phyloP scores from a whole-genome alignment of 257 asterid genomes.

The Gentiana dahurica region DNA sequence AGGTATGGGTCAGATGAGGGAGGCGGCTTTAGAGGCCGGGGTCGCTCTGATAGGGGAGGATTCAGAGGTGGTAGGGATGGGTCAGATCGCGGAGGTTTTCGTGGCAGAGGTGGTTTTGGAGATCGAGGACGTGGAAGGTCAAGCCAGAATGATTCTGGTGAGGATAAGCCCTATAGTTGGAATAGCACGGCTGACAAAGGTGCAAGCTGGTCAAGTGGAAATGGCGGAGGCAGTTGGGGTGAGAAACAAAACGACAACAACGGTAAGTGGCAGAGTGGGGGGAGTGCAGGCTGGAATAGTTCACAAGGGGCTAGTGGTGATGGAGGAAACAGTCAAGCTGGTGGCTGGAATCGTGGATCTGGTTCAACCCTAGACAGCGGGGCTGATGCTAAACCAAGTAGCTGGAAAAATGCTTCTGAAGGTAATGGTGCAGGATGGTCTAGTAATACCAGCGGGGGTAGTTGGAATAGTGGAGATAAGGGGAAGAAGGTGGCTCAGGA shows the following conservation, averaged over 20 bases:
- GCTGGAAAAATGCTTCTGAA: conserved; percentile 2
- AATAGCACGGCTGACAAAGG: conserved; percentile 3
- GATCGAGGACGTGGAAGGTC: conserved; percentile 36
- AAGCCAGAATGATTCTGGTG: conserved; percentile 31
- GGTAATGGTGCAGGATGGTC: background rate
- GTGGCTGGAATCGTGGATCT: background rate
- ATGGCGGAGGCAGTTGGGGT: conserved; percentile 27
- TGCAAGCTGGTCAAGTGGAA: conserved; percentile 11
- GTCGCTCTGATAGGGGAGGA: conserved; percentile 36
- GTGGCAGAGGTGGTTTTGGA: conserved; percentile 50
- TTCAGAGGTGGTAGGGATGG: conserved; percentile 19
- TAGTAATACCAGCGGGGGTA: conserved; percentile 19
- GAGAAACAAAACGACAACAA: conserved; percentile 16
- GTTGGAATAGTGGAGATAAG: conserved; percentile 17
- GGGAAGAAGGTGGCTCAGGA: conserved; percentile 13
- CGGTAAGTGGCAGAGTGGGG: conserved; percentile 18
- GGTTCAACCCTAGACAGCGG: conserved; percentile 12
- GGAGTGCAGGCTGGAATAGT: conserved; percentile 25
- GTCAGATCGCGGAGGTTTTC: conserved; percentile 30
- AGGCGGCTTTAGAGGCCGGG: conserved; percentile 32
- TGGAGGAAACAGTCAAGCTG: conserved; percentile 11
- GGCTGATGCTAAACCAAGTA: background rate
- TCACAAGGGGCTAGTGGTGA: conserved; percentile 12
- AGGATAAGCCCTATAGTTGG: conserved; percentile 40
- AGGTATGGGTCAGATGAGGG: conserved; percentile 36